Evolutionary conservation across 345 rosid genomes (phyloP).

Genomic region (Bretschneidera sinensis): DNA sequence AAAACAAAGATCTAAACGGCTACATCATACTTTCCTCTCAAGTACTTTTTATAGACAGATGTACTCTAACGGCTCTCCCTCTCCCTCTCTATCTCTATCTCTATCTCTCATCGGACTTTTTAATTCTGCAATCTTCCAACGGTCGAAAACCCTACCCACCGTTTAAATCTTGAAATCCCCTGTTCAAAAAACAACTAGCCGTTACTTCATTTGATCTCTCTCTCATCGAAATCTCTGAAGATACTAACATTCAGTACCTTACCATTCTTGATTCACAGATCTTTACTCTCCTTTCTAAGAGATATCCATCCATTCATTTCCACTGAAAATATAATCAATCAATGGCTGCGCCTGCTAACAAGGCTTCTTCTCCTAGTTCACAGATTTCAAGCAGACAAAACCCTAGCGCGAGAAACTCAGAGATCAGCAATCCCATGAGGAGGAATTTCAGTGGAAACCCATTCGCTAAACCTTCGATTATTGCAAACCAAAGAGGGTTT

Average conservation of each 20-base stretch:
- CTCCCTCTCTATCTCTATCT: too few relatives aligned
- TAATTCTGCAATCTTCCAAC: slow-evolving; percentile 16
- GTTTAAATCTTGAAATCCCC: slow-evolving; percentile 10
- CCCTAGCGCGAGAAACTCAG: slow-evolving; percentile 53
- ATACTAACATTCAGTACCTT: slow-evolving; percentile 16
- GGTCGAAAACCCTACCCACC: slow-evolving; percentile 27
- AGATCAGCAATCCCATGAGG: slow-evolving; percentile 48
- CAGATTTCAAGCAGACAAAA: slow-evolving; percentile 28
- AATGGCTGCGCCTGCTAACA: slow-evolving; percentile 28
- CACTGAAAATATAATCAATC: background rate
- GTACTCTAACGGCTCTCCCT: slow-evolving; percentile 11
- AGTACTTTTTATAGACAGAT: too few relatives aligned
- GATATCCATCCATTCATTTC: background rate
- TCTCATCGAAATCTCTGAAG: slow-evolving; percentile 6
- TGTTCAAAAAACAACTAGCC: slow-evolving; percentile 17
- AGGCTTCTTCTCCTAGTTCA: slow-evolving; percentile 20
- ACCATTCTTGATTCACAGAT: slow-evolving; percentile 14
- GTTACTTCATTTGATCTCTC: slow-evolving; percentile 20
- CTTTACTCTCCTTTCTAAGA: slow-evolving; percentile 7
- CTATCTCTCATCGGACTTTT: background rate
- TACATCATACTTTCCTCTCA: too few relatives aligned
- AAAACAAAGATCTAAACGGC: too few relatives aligned
- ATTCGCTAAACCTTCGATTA: slow-evolving; percentile 41
- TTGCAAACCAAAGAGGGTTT: slow-evolving; percentile 35
- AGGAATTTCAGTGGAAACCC: slow-evolving; percentile 66